Percentiles rank a stretch among this genome's conserved stretches.
phyloP scores from a whole-genome alignment of 805 yeast genomes.

The Metschnikowia drakensbergensis region DNA sequence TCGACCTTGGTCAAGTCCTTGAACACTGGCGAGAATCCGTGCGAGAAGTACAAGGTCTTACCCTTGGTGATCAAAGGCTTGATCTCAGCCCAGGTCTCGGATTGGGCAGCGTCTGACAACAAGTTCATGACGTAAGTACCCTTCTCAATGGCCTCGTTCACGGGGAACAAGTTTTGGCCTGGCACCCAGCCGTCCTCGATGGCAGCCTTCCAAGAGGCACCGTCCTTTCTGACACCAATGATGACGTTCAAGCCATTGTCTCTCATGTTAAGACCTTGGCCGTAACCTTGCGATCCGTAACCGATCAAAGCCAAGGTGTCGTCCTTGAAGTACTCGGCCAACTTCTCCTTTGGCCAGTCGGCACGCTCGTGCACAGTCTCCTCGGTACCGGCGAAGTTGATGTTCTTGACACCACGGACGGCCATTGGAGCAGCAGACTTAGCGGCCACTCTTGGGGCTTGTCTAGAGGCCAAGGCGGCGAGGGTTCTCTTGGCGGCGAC shows the following conservation, averaged over 20 bases:
- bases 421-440: conserved; percentile 46
- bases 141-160: conserved; percentile 83
- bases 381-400: conserved; percentile 93
- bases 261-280: conserved; percentile 98
- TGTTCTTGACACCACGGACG: conserved; percentile 90
- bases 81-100: conserved; percentile 90
- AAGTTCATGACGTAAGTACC: conserved; percentile 98
- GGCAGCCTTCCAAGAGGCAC: conserved; percentile 99
- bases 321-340: conserved; percentile 93
- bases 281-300: conserved; percentile 99
- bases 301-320: conserved; percentile 97
- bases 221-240: conserved; percentile 96
- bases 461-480: conserved; percentile 50
- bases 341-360: conserved; percentile 99
- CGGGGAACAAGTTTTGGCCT: conserved; percentile 96
- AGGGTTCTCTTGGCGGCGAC: conserved; percentile 64
- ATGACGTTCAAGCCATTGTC: conserved; percentile 98
- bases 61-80: conserved; percentile 93
- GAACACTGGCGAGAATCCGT: conserved; percentile 99
- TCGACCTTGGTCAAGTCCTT: conserved; percentile 95
- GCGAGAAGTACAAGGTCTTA: conserved; percentile 97
- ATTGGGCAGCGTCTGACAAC: conserved; percentile 98
- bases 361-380: conserved; percentile 97
- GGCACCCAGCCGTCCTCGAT: conserved; percentile 99
- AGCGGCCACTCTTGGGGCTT: conserved; percentile 31